These are phyloP conservation scores for Trichosanthes cucumerina DNA, from an alignment of 306 rosid species.

Conservation along the genomic window DNA sequence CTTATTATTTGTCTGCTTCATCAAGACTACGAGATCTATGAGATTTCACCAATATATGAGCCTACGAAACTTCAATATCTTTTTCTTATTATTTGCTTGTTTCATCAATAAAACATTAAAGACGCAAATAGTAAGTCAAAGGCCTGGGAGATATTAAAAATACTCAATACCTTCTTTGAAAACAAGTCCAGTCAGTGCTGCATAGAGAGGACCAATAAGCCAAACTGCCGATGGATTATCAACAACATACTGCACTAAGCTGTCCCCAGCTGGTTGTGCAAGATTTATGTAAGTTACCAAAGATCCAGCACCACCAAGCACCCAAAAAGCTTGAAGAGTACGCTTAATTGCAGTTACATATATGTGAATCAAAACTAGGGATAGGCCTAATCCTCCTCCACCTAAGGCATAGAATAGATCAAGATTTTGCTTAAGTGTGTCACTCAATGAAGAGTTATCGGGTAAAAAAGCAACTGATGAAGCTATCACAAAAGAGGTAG, in stretches of 20 bases:
- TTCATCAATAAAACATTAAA: background rate
- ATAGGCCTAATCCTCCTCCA: slow-evolving; percentile 65
- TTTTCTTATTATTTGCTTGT: background rate
- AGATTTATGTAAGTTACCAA: slow-evolving; percentile 37
- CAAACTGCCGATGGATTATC: slow-evolving; percentile 52
- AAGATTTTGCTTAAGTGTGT: slow-evolving; percentile 34
- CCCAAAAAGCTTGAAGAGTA: slow-evolving; percentile 75
- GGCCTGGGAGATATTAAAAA: background rate
- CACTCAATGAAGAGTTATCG: slow-evolving; percentile 19
- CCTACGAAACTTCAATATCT: background rate
- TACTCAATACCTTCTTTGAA: slow-evolving; percentile 69
- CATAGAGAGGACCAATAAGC: slow-evolving; percentile 88
- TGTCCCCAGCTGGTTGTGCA: slow-evolving; percentile 56
- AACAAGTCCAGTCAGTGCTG: slow-evolving; percentile 82
- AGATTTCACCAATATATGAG: background rate
- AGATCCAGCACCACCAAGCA: slow-evolving; percentile 67
- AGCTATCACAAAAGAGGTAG: slow-evolving; percentile 56
- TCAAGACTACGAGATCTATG: background rate
- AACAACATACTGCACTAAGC: slow-evolving; percentile 44
- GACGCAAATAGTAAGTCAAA: slow-evolving; percentile 1
- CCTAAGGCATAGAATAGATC: slow-evolving; percentile 49
- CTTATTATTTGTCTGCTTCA: background rate
- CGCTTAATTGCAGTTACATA: slow-evolving; percentile 81
- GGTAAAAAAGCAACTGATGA: slow-evolving; percentile 63
- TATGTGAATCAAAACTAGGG: slow-evolving; percentile 66